These are phyloP conservation scores for Suillus spraguei DNA, from an alignment of 768 basidiomycete species.

Conservation along the genomic window DNA sequence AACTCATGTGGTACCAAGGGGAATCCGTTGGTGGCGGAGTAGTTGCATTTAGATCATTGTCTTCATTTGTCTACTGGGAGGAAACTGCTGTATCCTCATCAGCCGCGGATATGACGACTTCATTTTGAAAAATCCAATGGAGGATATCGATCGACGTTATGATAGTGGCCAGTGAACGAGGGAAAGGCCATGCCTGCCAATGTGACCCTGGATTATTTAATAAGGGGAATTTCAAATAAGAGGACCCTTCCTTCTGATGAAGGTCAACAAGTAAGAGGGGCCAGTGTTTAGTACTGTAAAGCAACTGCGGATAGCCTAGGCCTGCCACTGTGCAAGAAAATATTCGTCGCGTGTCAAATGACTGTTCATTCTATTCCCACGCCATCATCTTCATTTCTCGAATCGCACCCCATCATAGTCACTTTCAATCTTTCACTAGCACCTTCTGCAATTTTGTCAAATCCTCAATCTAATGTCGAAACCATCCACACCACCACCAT, in stretches of 20 bases:
- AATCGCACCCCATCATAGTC: not conserved
- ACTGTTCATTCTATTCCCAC: not conserved
- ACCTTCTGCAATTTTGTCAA: not conserved
- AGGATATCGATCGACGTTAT: not conserved
- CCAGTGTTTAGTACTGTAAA: not conserved
- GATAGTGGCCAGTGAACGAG: too few species aligned
- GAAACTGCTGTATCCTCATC: not conserved
- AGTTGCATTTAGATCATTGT: not conserved
- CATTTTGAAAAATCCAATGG: not conserved
- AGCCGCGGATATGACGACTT: not conserved
- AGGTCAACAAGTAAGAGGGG: not conserved
- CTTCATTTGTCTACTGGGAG: not conserved
- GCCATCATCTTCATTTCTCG: not conserved
- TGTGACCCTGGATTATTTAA: not conserved
- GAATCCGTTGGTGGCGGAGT: not conserved
- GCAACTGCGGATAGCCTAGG: not conserved
- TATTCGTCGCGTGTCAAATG: not conserved
- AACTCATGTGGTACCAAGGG: not conserved
- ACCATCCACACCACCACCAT: slow-evolving; percentile 38
- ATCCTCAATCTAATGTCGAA: slow-evolving; percentile 43
- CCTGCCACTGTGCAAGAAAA: not conserved
- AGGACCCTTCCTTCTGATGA: not conserved
- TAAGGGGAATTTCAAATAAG: not conserved
- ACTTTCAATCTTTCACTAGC: not conserved
- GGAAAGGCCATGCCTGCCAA: too few species aligned